phyloP scores from a whole-genome alignment of 1,284 basidiomycete genomes.

The Tilletia horrida region DNA sequence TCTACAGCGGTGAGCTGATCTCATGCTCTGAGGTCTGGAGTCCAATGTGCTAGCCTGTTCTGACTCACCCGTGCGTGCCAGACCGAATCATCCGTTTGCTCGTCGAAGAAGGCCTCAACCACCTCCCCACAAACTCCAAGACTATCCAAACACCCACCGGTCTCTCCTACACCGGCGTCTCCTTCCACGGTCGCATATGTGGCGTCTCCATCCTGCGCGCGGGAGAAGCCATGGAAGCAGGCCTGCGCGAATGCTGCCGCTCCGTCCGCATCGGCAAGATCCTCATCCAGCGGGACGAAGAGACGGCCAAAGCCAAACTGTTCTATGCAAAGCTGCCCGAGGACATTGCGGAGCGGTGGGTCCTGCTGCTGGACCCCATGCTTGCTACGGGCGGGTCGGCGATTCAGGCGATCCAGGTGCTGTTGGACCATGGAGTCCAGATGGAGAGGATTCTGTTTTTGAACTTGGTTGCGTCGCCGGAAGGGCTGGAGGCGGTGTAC shows the following conservation, averaged over 20 bases:
- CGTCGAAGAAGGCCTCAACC: slow-evolving; percentile 78
- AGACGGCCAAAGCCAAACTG: slow-evolving; percentile 50
- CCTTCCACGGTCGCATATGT: slow-evolving; percentile 49
- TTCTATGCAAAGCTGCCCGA: slow-evolving; percentile 76
- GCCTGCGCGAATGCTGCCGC: slow-evolving; percentile 83
- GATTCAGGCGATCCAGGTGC: slow-evolving; percentile 92
- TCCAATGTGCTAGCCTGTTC: no score
- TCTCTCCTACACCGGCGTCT: slow-evolving; percentile 62
- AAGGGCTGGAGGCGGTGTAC: slow-evolving; percentile 82
- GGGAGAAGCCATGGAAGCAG: slow-evolving; percentile 60
- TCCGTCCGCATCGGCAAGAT: slow-evolving; percentile 48
- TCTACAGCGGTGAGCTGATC: slow-evolving; percentile 64
- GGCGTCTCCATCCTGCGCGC: slow-evolving; percentile 55
- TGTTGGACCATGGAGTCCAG: slow-evolving; percentile 78
- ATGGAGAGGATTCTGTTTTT: slow-evolving; percentile 87
- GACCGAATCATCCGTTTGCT: slow-evolving; percentile 64
- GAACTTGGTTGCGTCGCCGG: slow-evolving; percentile 88
- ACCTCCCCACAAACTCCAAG: slow-evolving; percentile 65
- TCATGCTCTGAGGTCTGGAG: no score
- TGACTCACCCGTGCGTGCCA: slow-evolving; percentile 49
- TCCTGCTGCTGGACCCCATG: slow-evolving; percentile 95
- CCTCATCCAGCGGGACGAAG: slow-evolving; percentile 58
- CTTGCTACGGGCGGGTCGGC: slow-evolving; percentile 93
- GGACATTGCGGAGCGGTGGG: slow-evolving; percentile 86
- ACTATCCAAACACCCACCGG: slow-evolving; percentile 59